phyloP scores from a whole-genome alignment of 768 basidiomycete species.

The Collybiopsis confluens region DNA sequence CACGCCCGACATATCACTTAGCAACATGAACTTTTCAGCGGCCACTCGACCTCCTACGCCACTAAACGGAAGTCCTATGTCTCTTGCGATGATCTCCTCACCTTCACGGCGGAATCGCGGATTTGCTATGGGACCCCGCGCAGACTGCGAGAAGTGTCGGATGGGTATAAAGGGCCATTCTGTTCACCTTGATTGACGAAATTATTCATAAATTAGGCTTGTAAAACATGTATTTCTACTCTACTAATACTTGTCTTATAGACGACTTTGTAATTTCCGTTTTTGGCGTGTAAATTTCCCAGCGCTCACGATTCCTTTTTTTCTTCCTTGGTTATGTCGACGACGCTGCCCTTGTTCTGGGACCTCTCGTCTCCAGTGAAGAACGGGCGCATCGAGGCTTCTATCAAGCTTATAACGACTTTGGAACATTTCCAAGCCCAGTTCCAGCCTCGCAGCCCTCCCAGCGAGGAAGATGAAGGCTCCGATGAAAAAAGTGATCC shows the following conservation, averaged over 20 bases:
- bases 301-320: neutral
- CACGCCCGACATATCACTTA: constrained; percentile 15
- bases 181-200: constrained; percentile 53
- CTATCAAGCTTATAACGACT: constrained; percentile 74
- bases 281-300: neutral
- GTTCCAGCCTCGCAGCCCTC: constrained; percentile 41
- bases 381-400: constrained; percentile 79
- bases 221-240: neutral
- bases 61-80: constrained; percentile 15
- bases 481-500: constrained; percentile 40
- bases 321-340: constrained; percentile 50
- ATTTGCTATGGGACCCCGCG: constrained; percentile 68
- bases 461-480: constrained; percentile 46
- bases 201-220: neutral
- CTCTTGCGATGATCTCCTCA: constrained; percentile 19
- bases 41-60: constrained; percentile 16
- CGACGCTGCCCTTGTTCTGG: constrained; percentile 93
- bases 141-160: constrained; percentile 65
- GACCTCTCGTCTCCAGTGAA: constrained; percentile 79
- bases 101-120: constrained; percentile 35
- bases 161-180: constrained; percentile 68
- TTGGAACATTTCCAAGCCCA: constrained; percentile 83
- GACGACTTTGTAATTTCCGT: too few species aligned
- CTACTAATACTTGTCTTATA: neutral
- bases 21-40: constrained; percentile 9